Conservation (phyloP, 2,329 filamentous ascomycete species). For the Talaromyces sp. region DNA sequence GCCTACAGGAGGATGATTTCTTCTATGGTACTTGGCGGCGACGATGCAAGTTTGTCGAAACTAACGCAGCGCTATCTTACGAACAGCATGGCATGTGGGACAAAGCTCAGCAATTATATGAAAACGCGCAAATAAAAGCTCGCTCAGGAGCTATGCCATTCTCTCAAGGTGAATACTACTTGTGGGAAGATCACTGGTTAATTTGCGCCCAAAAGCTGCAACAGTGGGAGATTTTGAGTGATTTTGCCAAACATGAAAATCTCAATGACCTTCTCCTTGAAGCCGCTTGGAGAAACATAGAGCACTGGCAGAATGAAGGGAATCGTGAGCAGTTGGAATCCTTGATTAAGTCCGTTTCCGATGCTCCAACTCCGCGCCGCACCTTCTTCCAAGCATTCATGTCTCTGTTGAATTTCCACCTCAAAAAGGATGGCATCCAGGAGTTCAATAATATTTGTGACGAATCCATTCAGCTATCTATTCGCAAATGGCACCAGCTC, state of each 20-base stretch:
- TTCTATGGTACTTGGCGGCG: slow-evolving; percentile 97
- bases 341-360: slow-evolving; percentile 94
- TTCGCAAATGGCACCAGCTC: slow-evolving; percentile 98
- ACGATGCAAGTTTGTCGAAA: slow-evolving; percentile 93
- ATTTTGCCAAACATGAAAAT: slow-evolving; percentile 98
- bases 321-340: slow-evolving; percentile 85
- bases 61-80: slow-evolving; percentile 92
- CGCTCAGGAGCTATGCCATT: slow-evolving; percentile 94
- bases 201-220: slow-evolving; percentile 96
- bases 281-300: slow-evolving; percentile 90
- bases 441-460: slow-evolving; percentile 91
- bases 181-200: slow-evolving; percentile 99
- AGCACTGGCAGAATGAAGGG: slow-evolving; percentile 85
- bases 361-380: slow-evolving; percentile 87
- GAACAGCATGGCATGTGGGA: slow-evolving; percentile 99
- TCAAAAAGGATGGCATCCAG: slow-evolving; percentile 70
- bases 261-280: slow-evolving; percentile 94
- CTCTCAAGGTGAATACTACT: slow-evolving; percentile 93
- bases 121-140: slow-evolving; percentile 94
- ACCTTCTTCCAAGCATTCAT: slow-evolving; percentile 99
- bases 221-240: slow-evolving; percentile 96
- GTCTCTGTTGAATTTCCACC: slow-evolving; percentile 88
- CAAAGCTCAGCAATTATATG: slow-evolving; percentile 94
- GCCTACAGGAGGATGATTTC: slow-evolving; percentile 88
- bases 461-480: slow-evolving; percentile 93